phyloP scores from a whole-genome alignment of 768 basidiomycete species.

The Leccinum variicolor region DNA sequence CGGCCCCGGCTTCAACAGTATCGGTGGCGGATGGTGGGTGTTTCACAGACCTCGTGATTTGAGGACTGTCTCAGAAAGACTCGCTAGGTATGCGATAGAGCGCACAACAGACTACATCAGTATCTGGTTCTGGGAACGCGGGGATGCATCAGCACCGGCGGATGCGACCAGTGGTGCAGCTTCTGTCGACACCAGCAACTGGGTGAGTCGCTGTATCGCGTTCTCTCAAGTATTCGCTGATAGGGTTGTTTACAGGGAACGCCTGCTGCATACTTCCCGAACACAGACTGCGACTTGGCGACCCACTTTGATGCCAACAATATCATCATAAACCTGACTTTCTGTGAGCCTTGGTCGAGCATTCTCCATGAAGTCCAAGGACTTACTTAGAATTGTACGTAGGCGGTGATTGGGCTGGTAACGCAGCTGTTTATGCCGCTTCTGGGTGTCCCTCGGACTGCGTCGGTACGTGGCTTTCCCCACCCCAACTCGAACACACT shows the following conservation, averaged over 20 bases:
- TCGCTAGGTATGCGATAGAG: slow-evolving; percentile 37
- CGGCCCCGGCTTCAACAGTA: slow-evolving; percentile 29
- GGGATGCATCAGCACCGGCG: slow-evolving; percentile 28
- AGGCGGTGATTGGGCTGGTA: slow-evolving; percentile 33
- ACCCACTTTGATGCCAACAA: slow-evolving; percentile 33
- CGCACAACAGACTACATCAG: slow-evolving; percentile 33
- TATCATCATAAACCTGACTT: slow-evolving; percentile 34
- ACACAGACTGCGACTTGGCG: slow-evolving; percentile 39
- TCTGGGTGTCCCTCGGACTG: slow-evolving; percentile 33
- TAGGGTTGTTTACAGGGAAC: slow-evolving; percentile 19
- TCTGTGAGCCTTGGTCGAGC: slow-evolving; percentile 22
- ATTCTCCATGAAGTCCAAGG: not conserved
- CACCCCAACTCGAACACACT: not conserved
- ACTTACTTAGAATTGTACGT: not conserved
- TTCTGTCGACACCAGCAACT: slow-evolving; percentile 19
- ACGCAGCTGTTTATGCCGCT: slow-evolving; percentile 18
- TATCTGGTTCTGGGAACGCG: slow-evolving; percentile 41
- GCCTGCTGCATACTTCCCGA: slow-evolving; percentile 36
- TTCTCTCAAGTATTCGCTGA: not conserved
- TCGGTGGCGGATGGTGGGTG: slow-evolving; percentile 39
- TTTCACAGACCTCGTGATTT: not conserved
- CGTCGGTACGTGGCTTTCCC: slow-evolving; percentile 16
- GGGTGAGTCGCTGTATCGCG: slow-evolving; percentile 13
- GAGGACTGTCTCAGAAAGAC: not conserved
- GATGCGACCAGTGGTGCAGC: slow-evolving; percentile 27